Base-by-base conservation (phyloP, 2,329 filamentous ascomycete genomes). In the Calonectria montana region DNA sequence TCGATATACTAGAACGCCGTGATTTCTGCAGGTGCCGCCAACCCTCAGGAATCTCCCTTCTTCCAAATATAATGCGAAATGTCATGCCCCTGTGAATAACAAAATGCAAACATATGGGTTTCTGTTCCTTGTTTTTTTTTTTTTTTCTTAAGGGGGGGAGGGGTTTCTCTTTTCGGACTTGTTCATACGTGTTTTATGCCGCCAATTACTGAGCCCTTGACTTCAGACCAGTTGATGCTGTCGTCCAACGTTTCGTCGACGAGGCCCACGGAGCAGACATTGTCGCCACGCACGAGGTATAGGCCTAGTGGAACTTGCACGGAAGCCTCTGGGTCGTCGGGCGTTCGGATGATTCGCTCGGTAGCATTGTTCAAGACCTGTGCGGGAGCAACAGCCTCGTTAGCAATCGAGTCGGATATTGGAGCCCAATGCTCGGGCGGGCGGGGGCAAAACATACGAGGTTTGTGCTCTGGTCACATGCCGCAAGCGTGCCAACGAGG, bases 271-370 rank as follows among this genome's bases (percentile, higher is more conserved):
- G 97, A 89, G 73, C 95, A 96, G 59, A 99, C 96, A 80, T 97
- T 98, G 82, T 99, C 97, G 65, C 97, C 97, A 72, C 97, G 91
- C 69, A 99, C 94, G 70, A 99, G 89, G 82, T 98, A 98, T 7
- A 98, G 86, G 1, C 97, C 97, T 73, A 98, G 91, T 5, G 93
- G 91, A 21, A 97, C 92, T 81, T 97, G 91, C 70, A 92, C 91
- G 50, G 94, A 97, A 0, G 93, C 90, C 78, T 97, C 94, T 47
- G 91, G 89, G 80, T 98, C 95, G 81, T 98, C 96, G 50, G 90
- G 89, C 1, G 94, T 93, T 74, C 94, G 93, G 79, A 99, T 98
- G 74, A 98, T 94, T 76, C 97, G 94, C 84, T 99, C 97, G 73
- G 95, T 87, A 4, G 96, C 94, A 75, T 94, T 89, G 76, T 92